Evolutionary conservation across 768 basidiomycete genomes (phyloP).

Genomic region (Cytidiella melzeri): DNA sequence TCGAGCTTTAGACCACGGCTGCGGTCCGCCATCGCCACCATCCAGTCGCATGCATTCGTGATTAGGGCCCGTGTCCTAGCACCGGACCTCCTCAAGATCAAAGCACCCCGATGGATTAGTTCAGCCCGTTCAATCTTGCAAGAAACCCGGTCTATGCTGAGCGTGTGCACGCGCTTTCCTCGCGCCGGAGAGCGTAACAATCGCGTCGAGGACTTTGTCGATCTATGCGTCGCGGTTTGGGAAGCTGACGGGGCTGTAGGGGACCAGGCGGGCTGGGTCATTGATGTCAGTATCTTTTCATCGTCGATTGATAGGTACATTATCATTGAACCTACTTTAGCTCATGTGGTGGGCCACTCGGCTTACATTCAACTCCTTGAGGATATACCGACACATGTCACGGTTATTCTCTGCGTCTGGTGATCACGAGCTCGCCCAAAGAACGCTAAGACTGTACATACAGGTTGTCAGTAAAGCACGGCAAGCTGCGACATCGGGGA

Average conservation of each 20-base stretch:
- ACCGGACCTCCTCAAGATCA: constrained; percentile 17
- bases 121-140: constrained; percentile 61
- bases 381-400: constrained; percentile 79
- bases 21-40: constrained; percentile 58
- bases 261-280: constrained; percentile 67
- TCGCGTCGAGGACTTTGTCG: constrained; percentile 79
- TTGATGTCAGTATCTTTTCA: constrained; percentile 53
- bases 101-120: constrained; percentile 51
- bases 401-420: constrained; percentile 60
- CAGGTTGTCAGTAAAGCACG: constrained; percentile 81
- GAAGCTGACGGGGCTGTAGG: constrained; percentile 62
- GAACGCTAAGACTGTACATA: constrained; percentile 75
- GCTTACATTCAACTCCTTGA: constrained; percentile 89
- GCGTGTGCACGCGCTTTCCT: constrained; percentile 69
- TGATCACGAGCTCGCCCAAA: constrained; percentile 57
- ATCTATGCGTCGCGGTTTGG: constrained; percentile 77
- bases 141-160: constrained; percentile 66
- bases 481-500: constrained; percentile 45
- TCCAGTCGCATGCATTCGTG: constrained; percentile 72
- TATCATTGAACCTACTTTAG: constrained; percentile 29
- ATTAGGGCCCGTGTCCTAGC: constrained; percentile 30
- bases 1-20: constrained; percentile 71
- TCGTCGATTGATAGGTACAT: not conserved
- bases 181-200: constrained; percentile 72
- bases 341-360: constrained; percentile 93